Percentiles rank a stretch among this genome's conserved stretches.
Evolutionary conservation across 305 asterid species (phyloP).

Genomic region (Fraxinus velutina): DNA sequence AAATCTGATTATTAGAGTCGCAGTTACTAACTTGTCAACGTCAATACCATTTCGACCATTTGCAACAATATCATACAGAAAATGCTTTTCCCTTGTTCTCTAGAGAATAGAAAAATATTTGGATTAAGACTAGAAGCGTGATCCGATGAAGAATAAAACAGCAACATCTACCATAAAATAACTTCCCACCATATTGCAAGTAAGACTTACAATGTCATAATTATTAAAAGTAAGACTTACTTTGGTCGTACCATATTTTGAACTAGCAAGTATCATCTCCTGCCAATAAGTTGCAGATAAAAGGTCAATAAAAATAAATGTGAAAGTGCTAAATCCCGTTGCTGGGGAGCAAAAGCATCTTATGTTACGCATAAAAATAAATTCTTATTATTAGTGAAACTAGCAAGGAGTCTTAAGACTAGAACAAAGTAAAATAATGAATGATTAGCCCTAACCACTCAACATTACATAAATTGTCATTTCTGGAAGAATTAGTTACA

Average conservation of each 20-base stretch:
- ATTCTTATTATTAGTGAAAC: neutral
- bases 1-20: conserved; percentile 17
- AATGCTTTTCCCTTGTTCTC: conserved; percentile 71
- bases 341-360: conserved; percentile 5
- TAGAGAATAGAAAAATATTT: conserved; percentile 36
- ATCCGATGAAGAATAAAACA: neutral
- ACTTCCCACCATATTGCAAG: neutral
- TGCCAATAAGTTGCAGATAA: conserved; percentile 31
- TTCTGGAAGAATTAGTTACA: neutral
- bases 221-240: conserved; percentile 35
- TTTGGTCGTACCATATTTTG: conserved; percentile 41
- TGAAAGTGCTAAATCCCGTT: neutral
- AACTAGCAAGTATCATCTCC: conserved; percentile 92
- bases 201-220: too few species aligned
- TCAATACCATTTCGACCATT: conserved; percentile 94
- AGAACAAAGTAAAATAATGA: neutral
- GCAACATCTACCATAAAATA: neutral
- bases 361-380: neutral
- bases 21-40: conserved; percentile 85
- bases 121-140: conserved; percentile 15
- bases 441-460: neutral
- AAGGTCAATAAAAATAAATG: neutral
- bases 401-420: conserved; percentile 8
- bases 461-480: neutral
- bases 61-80: conserved; percentile 90